Base-by-base conservation (phyloP, 192 early-diverging fungal species). In the Linnemannia schmuckeri region DNA sequence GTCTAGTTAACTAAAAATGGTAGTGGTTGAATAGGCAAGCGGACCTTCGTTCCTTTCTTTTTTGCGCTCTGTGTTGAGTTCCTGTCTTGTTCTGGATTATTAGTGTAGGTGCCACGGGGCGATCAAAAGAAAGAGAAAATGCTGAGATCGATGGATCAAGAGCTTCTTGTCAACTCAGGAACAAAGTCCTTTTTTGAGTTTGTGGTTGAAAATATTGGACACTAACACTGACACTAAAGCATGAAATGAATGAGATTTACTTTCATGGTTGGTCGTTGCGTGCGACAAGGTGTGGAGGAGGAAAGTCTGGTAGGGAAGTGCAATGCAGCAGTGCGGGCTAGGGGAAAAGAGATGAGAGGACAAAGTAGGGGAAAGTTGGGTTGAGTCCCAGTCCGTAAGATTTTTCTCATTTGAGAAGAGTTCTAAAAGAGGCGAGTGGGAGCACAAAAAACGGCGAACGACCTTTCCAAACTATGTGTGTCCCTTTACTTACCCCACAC, bases 401-500 rank as follows among this genome's bases (percentile, higher is more conserved):
- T 66, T 66, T 66, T 33, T 33, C 27, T 33, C 8, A 2, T 4
- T 35, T 66, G 4, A 33, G 61, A 35, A 66, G 61, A 13, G 61
- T 66, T 66, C 61, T 66, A 35, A 66, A 61, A 66, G 61, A 35
- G 61, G 27, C 4, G 30, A 27, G 3, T 0, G 49, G 18, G 49
- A 22, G 49, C 3, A 52, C 49, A 66, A 66, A 63, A 61, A 66
- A 66, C 61, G 61, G 61, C 61, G 61, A 66, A 66, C 61, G 61
- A 66, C 61, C 61, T 66, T 52, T 52, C 61, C n/a, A 66, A 66
- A 66, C 30, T 66, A 30, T 66, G 61, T 66, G 18, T 22, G 37
- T 37, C 37, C 49, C 20, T 18, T 18, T 33, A 9, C 27, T 57
- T 66, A 66, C 61, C 61, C 61, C 61, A 66, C 61, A 66, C 61